Evolutionary conservation across 345 rosid species (phyloP).

Genomic region (Rhodamnia argentea): DNA sequence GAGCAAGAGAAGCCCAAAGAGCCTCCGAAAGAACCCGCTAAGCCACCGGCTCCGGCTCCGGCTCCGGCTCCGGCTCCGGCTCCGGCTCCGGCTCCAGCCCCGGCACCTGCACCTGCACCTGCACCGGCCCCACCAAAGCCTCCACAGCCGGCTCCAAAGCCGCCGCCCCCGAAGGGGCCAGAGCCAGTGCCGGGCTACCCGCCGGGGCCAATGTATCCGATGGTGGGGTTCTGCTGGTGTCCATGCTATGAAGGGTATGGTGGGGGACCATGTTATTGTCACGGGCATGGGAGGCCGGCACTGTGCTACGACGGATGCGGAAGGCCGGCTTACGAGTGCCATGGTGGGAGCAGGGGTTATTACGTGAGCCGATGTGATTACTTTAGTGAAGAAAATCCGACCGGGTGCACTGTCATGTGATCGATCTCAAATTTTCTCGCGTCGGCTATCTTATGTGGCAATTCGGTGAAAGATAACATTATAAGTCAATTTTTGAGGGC

Average conservation of each 20-base stretch:
- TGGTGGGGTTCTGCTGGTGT: neutral
- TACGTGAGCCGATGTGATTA: conserved; percentile 24
- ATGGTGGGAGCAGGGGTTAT: conserved; percentile 22
- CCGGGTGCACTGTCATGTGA: conserved; percentile 47
- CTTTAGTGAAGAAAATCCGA: conserved; percentile 40
- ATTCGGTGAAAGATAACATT: neutral
- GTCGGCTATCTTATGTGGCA: neutral
- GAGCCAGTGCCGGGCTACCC: neutral
- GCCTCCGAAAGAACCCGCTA: neutral
- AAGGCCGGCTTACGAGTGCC: conserved; percentile 44
- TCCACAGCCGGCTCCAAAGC: conserved; percentile 1
- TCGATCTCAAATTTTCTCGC: neutral
- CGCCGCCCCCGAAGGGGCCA: neutral
- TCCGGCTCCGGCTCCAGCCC: accelerated
- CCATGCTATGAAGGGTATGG: neutral
- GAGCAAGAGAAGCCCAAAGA: neutral
- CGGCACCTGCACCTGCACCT: conserved; percentile 2
- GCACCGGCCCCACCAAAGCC: neutral
- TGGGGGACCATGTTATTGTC: neutral
- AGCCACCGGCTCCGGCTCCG: neutral
- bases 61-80: neutral
- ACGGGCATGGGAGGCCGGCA: neutral
- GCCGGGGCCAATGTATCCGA: neutral
- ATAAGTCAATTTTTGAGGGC: neutral
- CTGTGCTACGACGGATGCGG: conserved; percentile 12